Conservation (phyloP, 2,329 filamentous ascomycete genomes). For the Phoma herbarum region DNA sequence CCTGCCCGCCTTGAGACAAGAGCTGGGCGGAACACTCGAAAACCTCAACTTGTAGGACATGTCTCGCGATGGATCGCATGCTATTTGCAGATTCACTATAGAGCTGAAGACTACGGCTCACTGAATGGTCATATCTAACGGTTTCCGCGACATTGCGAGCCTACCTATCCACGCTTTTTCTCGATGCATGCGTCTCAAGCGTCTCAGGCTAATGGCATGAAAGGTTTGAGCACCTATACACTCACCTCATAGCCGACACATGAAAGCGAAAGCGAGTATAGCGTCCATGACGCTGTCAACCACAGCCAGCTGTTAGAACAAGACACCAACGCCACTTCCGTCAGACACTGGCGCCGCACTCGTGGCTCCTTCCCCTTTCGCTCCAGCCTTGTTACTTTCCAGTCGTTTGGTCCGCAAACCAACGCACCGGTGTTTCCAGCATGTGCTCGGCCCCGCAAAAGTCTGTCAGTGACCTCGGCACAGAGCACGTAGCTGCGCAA, state of each 20-base stretch:
- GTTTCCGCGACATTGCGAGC: too few species aligned
- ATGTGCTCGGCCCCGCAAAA: not conserved
- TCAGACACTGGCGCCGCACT: not conserved
- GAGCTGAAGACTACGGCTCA: too few species aligned
- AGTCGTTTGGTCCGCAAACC: not conserved
- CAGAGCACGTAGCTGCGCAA: not conserved
- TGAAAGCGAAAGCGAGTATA: slow-evolving; percentile 7
- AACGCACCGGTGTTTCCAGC: not conserved
- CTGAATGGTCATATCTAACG: too few species aligned
- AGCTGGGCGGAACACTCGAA: too few species aligned
- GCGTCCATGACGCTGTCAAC: not conserved
- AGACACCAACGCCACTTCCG: slow-evolving; percentile 4
- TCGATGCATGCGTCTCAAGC: not conserved
- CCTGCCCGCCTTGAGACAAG: too few species aligned
- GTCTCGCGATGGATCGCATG: too few species aligned
- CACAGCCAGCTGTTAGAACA: not conserved
- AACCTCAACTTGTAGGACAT: too few species aligned
- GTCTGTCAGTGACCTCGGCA: slow-evolving; percentile 1
- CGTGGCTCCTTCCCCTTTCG: not conserved
- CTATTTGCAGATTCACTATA: too few species aligned
- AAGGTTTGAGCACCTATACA: not conserved
- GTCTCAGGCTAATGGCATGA: not conserved
- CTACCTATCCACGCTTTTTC: too few species aligned
- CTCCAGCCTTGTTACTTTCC: not conserved
- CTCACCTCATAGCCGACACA: too few species aligned